Evolutionary conservation across 441 rosid genomes (phyloP).

Genomic region (Bruguiera hainesii): DNA sequence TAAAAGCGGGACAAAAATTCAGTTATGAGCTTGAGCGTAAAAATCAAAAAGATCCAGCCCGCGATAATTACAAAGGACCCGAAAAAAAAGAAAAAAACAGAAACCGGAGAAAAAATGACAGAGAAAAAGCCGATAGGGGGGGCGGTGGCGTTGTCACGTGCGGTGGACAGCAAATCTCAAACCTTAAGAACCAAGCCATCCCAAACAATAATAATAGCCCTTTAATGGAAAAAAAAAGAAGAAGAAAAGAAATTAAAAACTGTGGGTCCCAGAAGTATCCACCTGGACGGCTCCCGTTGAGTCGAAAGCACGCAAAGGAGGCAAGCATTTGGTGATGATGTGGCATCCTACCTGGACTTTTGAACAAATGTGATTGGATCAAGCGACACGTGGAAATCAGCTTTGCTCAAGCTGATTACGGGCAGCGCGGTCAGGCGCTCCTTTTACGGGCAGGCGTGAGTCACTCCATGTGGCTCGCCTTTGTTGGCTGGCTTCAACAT

Average conservation of each 20-base stretch:
- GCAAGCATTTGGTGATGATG: constrained; percentile 14
- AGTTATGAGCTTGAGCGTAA: constrained; percentile 5
- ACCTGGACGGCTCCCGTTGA: constrained; percentile 40
- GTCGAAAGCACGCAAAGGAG: constrained; percentile 60
- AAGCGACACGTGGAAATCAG: constrained; percentile 32
- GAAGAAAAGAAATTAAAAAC: neutral
- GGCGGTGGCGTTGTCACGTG: constrained; percentile 46
- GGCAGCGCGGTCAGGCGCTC: neutral
- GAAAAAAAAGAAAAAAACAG: neutral
- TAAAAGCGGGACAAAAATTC: constrained; percentile 10
- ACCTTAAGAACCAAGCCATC: constrained; percentile 46
- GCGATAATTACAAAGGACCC: constrained; percentile 18
- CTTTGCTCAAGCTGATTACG: neutral
- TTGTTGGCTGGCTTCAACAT: constrained; percentile 8
- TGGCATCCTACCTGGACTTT: constrained; percentile 61
- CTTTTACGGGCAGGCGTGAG: constrained; percentile 18
- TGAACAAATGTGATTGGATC: constrained; percentile 21
- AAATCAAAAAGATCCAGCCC: constrained; percentile 6
- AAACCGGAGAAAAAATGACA: constrained; percentile 32
- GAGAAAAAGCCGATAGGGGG: constrained; percentile 25
- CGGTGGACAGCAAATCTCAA: constrained; percentile 31
- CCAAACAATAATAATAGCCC: too few species aligned
- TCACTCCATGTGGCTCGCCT: constrained; percentile 28
- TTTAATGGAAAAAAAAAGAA: too few species aligned
- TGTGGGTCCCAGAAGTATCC: constrained; percentile 19